Evolutionary conservation across 768 basidiomycete species (phyloP).

Genomic region (Leccinum truebloodii): DNA sequence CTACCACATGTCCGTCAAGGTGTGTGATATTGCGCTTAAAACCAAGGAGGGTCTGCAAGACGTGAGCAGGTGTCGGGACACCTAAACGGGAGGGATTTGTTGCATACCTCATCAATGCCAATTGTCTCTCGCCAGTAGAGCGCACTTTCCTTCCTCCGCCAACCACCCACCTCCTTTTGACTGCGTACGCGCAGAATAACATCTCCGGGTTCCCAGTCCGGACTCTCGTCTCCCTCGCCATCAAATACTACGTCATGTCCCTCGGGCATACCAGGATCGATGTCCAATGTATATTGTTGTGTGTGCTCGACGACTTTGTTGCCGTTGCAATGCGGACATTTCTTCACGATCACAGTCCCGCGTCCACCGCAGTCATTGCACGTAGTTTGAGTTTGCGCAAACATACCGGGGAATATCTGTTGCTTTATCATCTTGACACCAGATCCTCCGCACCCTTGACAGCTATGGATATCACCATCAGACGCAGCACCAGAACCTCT

Average conservation of each 20-base stretch:
- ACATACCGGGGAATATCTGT: slow-evolving; percentile 97
- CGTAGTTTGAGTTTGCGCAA: slow-evolving; percentile 80
- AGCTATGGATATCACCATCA: slow-evolving; percentile 85
- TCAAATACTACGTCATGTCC: slow-evolving; percentile 92
- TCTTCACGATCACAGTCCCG: slow-evolving; percentile 72
- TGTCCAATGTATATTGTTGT: slow-evolving; percentile 82
- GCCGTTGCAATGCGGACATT: slow-evolving; percentile 82
- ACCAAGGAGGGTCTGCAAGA: slow-evolving; percentile 87
- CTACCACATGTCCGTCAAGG: slow-evolving; percentile 82
- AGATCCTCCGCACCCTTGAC: slow-evolving; percentile 77
- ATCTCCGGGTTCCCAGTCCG: slow-evolving; percentile 96
- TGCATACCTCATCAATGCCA: slow-evolving; percentile 76
- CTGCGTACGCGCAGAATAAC: slow-evolving; percentile 84
- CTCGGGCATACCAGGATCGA: slow-evolving; percentile 88
- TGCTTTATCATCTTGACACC: slow-evolving; percentile 87
- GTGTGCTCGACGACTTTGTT: slow-evolving; percentile 79
- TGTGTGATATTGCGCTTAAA: slow-evolving; percentile 91
- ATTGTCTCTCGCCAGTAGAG: slow-evolving; percentile 93
- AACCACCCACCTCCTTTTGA: slow-evolving; percentile 74
- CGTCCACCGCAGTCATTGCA: slow-evolving; percentile 86
- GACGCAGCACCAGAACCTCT: slow-evolving; percentile 94
- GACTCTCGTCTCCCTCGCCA: slow-evolving; percentile 95
- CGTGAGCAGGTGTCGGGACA: background rate
- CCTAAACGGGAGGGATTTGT: background rate
- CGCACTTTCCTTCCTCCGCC: slow-evolving; percentile 86